Evolutionary conservation across 208 protist species (phyloP).

Genomic region (Trichomonas vaginalis): DNA sequence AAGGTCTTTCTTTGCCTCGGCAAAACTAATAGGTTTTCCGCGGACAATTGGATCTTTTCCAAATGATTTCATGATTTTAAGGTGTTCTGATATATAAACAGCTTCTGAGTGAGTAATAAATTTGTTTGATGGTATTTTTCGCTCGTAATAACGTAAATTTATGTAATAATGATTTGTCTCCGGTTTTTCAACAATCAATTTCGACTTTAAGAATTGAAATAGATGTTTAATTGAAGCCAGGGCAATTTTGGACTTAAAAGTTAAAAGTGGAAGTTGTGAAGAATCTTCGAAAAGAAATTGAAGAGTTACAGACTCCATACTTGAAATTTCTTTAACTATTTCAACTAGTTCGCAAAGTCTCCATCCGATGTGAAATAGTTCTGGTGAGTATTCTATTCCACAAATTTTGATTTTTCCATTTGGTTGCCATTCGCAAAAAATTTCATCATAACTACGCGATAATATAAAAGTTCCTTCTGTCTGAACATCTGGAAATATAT

Average conservation of each 20-base stretch:
- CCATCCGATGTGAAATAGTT: background rate
- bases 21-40: background rate
- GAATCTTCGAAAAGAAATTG: background rate
- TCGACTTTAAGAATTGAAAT: background rate
- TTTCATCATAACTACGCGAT: background rate
- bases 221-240: background rate
- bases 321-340: background rate
- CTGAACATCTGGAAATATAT: background rate
- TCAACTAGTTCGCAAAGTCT: background rate
- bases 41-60: background rate
- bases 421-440: background rate
- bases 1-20: background rate
- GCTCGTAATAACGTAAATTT: background rate
- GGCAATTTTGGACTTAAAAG: background rate
- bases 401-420: background rate
- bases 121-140: background rate
- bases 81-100: background rate
- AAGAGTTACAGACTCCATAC: background rate
- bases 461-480: background rate
- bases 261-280: background rate
- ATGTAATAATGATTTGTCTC: background rate
- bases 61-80: background rate
- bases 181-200: background rate
- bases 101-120: background rate
- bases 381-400: background rate